These are phyloP conservation scores for Malassezia obtusa DNA, from an alignment of 1,284 basidiomycete species.

Conservation along the genomic window DNA sequence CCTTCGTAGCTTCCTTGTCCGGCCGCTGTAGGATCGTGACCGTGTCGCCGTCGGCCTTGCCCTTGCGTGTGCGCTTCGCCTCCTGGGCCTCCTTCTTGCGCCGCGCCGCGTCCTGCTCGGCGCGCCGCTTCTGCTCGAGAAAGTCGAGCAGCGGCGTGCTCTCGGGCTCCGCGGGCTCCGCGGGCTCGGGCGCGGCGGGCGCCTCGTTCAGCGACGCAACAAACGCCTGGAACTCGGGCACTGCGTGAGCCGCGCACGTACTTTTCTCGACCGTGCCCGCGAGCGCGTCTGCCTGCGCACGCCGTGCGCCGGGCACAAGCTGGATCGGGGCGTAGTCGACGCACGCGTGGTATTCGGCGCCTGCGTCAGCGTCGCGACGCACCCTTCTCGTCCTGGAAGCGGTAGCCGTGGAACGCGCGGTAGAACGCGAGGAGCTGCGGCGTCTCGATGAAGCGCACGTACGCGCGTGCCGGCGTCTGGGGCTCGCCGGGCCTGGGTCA, in stretches of 20 bases:
- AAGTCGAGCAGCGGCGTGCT: slow-evolving; percentile 10
- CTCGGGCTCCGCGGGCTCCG: neutral
- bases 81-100: neutral
- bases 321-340: slow-evolving; percentile 9
- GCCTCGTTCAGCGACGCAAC: neutral
- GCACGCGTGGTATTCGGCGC: neutral
- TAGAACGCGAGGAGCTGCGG: slow-evolving; percentile 67
- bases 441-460: slow-evolving; percentile 73
- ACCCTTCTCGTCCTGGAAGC: slow-evolving; percentile 86
- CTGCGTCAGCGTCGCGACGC: slow-evolving; percentile 2
- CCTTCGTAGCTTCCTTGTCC: neutral
- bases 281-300: neutral
- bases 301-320: neutral
- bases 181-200: neutral
- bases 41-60: neutral
- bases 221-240: slow-evolving; percentile 9
- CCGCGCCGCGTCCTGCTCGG: neutral
- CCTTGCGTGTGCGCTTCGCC: neutral
- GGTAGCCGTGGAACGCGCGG: slow-evolving; percentile 76
- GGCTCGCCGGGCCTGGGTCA: slow-evolving; percentile 2
- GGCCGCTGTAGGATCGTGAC: neutral
- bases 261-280: slow-evolving; percentile 8
- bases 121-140: neutral
- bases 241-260: slow-evolving; percentile 1
- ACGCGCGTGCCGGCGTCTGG: slow-evolving; percentile 54